Evolutionary conservation across 257 asterid genomes (phyloP).

Genomic region (Solanum virginianum): DNA sequence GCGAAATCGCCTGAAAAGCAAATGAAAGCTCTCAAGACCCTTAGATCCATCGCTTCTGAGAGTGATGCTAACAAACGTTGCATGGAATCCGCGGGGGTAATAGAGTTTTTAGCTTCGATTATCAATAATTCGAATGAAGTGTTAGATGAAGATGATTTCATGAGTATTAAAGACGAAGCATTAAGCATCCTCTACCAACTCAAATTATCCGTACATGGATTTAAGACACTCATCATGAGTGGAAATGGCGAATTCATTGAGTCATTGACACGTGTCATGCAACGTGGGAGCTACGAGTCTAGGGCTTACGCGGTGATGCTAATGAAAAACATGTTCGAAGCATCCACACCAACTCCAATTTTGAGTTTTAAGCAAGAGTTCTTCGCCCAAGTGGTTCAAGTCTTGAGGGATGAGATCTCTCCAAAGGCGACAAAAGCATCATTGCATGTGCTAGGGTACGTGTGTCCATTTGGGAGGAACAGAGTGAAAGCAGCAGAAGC

Average conservation of each 20-base stretch:
- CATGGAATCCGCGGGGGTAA: constrained; percentile 51
- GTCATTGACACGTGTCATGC: constrained; percentile 30
- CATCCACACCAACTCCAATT: constrained; percentile 22
- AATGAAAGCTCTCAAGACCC: constrained; percentile 22
- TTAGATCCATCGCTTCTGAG: constrained; percentile 50
- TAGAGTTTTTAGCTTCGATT: constrained; percentile 45
- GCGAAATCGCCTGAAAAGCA: constrained; percentile 24
- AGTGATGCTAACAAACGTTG: constrained; percentile 43
- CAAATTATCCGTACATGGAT: constrained; percentile 37
- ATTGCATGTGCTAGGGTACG: constrained; percentile 19
- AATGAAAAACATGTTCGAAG: constrained; percentile 27
- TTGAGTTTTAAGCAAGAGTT: constrained; percentile 9
- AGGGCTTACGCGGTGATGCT: constrained; percentile 46
- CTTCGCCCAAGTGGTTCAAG: constrained; percentile 31
- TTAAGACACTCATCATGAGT: constrained; percentile 17
- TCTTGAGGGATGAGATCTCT: constrained; percentile 37
- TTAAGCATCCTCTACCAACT: constrained; percentile 37
- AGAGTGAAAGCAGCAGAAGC: constrained; percentile 50
- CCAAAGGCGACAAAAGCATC: constrained; percentile 34
- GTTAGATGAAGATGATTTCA: constrained; percentile 2
- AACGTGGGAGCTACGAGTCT: constrained; percentile 47
- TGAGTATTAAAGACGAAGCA: constrained; percentile 36
- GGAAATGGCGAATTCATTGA: constrained; percentile 21
- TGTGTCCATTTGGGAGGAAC: constrained; percentile 50
- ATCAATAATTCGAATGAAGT: not conserved